Percentiles rank a stretch among this genome's conserved stretches.
phyloP scores from a whole-genome alignment of 2,329 filamentous ascomycete species.

The Aspergillus persii region DNA sequence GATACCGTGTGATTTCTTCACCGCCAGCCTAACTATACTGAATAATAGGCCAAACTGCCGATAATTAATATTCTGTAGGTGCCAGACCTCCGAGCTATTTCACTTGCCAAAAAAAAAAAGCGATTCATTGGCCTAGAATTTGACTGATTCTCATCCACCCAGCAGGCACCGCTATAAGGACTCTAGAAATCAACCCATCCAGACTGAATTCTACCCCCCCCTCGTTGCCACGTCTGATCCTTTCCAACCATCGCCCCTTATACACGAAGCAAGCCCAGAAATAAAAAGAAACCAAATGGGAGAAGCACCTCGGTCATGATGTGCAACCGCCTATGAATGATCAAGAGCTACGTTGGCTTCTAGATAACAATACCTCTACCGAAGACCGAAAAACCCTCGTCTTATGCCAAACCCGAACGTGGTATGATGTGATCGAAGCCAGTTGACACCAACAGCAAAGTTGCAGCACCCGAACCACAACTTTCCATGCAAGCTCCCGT shows the following conservation, averaged over 20 bases:
- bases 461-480: background rate
- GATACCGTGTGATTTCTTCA: no score
- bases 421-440: background rate
- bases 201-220: background rate
- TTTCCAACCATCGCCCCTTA: background rate
- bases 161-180: background rate
- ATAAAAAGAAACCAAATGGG: background rate
- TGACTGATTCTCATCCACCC: background rate
- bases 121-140: background rate
- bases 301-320: background rate
- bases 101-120: background rate
- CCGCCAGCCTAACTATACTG: no score
- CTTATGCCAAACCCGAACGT: background rate
- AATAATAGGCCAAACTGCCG: background rate
- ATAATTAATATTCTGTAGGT: background rate
- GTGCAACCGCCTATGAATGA: background rate
- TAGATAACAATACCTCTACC: background rate
- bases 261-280: background rate
- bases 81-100: background rate
- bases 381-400: background rate
- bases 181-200: background rate
- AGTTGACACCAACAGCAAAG: background rate
- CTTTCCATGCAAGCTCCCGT: background rate
- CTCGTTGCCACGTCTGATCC: background rate
- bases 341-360: background rate